These are phyloP conservation scores for Suhomyces panamericanus DNA, from an alignment of 1,139 yeast species.

Conservation along the genomic window DNA sequence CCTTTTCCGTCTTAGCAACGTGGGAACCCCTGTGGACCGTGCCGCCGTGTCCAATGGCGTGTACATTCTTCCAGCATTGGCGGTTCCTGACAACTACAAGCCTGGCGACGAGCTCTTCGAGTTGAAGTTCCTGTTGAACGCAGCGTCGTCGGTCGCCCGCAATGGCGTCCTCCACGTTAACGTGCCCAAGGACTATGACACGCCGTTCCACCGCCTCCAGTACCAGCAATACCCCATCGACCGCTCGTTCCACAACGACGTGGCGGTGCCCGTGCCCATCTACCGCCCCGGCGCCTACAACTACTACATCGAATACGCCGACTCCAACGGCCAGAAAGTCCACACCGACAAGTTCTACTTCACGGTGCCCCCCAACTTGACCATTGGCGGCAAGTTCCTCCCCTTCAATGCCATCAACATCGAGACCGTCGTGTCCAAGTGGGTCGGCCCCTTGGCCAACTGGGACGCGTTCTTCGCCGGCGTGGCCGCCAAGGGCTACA, in stretches of 20 bases:
- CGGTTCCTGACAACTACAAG: conserved; percentile 40
- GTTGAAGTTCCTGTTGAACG: conserved; percentile 65
- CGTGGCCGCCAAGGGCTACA: conserved; percentile 75
- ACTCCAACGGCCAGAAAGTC: conserved; percentile 28
- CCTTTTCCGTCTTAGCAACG: conserved; percentile 51
- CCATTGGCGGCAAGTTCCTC: conserved; percentile 54
- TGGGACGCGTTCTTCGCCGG: conserved; percentile 70
- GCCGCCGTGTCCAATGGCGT: conserved; percentile 56
- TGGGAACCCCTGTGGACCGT: conserved; percentile 57
- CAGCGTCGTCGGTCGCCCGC: conserved; percentile 71
- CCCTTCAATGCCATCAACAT: conserved; percentile 81
- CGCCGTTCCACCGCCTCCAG: conserved; percentile 54
- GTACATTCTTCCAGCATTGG: conserved; percentile 60
- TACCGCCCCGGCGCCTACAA: conserved; percentile 79
- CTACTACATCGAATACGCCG: conserved; percentile 57
- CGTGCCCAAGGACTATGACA: conserved; percentile 51
- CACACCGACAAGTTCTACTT: conserved; percentile 67
- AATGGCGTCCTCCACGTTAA: conserved; percentile 75
- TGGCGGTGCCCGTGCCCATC: conserved; percentile 59
- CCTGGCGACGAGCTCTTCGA: conserved; percentile 50
- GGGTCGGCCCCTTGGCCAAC: conserved; percentile 68
- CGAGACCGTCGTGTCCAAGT: conserved; percentile 86
- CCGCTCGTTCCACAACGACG: conserved; percentile 59
- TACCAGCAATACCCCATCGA: conserved; percentile 51
- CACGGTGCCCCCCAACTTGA: conserved; percentile 77